These are phyloP conservation scores for Rhodotorula glutinis DNA, from an alignment of 1,284 basidiomycete species.

Conservation along the genomic window DNA sequence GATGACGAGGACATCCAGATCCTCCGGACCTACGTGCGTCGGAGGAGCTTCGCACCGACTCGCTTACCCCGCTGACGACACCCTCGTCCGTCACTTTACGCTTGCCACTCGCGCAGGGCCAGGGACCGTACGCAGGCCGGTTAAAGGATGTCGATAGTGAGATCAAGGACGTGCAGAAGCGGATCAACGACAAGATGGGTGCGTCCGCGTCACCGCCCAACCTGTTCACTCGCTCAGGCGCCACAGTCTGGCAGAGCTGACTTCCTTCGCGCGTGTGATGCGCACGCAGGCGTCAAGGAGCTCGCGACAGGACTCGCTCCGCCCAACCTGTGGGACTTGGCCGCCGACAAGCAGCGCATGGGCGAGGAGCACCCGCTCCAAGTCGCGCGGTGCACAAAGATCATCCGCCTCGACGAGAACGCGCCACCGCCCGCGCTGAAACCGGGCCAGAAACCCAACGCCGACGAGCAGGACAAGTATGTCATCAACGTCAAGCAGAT, in stretches of 20 bases:
- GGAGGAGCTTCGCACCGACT: slow-evolving; percentile 32
- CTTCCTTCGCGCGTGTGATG: too few relatives aligned
- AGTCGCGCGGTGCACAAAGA: slow-evolving; percentile 98
- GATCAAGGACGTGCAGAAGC: slow-evolving; percentile 94
- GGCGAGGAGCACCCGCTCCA: slow-evolving; percentile 88
- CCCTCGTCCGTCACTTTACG: background rate
- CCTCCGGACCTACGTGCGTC: slow-evolving; percentile 84
- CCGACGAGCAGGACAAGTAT: slow-evolving; percentile 97
- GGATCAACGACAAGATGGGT: slow-evolving; percentile 95
- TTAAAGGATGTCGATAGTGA: slow-evolving; percentile 88
- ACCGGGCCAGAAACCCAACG: slow-evolving; percentile 48
- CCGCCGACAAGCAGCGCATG: slow-evolving; percentile 67
- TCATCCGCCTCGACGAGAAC: slow-evolving; percentile 61
- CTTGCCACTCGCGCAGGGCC: slow-evolving; percentile 61
- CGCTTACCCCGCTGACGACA: slow-evolving; percentile 17
- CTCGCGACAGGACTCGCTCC: slow-evolving; percentile 95
- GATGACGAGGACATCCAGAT: slow-evolving; percentile 99
- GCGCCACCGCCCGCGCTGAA: slow-evolving; percentile 27
- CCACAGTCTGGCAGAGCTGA: too few relatives aligned
- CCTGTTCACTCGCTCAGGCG: too few relatives aligned
- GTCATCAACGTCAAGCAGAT: slow-evolving; percentile 99
- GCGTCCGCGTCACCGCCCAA: slow-evolving; percentile 38
- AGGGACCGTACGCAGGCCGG: slow-evolving; percentile 90
- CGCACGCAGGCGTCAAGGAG: slow-evolving; percentile 69
- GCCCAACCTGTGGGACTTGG: slow-evolving; percentile 66